These are phyloP conservation scores for Eragrostis tef DNA, from an alignment of 202 grass and related monocot species.

Conservation along the genomic window DNA sequence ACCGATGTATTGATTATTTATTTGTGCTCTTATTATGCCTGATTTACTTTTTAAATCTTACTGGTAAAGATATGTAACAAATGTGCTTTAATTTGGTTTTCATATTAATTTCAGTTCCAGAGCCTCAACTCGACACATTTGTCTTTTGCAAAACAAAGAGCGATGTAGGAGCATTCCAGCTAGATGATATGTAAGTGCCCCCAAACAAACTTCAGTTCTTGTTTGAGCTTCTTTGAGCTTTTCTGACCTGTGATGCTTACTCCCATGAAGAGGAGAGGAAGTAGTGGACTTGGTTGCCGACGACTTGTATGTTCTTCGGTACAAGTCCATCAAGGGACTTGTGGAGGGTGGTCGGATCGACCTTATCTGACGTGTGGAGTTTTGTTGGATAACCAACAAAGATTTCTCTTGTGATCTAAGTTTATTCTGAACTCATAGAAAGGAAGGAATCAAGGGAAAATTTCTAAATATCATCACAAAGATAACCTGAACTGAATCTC, in stretches of 20 bases:
- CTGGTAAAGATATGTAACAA: not conserved
- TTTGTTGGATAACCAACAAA: not conserved
- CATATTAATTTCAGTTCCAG: conserved; percentile 60
- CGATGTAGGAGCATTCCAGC: conserved; percentile 89
- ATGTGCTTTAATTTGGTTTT: conserved; percentile 4
- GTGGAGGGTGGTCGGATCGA: conserved; percentile 63
- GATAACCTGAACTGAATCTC: not conserved
- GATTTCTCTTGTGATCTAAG: not conserved
- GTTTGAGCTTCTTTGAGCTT: not conserved
- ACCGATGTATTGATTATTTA: not conserved
- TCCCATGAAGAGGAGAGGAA: conserved; percentile 74
- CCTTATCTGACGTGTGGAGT: conserved; percentile 56
- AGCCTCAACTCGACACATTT: conserved; percentile 77
- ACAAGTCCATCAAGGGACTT: conserved; percentile 87
- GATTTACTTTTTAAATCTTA: not conserved
- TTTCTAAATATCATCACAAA: not conserved
- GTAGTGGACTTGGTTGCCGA: conserved; percentile 89
- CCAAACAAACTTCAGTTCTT: not conserved
- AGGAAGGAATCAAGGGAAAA: not conserved
- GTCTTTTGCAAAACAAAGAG: conserved; percentile 93
- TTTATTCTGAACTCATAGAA: conserved; percentile 31
- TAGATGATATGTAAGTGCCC: conserved; percentile 78
- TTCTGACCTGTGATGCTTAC: conserved; percentile 38
- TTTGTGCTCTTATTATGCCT: not conserved
- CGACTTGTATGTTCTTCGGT: conserved; percentile 86